Conservation (phyloP, 495 filamentous ascomycete genomes). For the Tuber borchii region DNA sequence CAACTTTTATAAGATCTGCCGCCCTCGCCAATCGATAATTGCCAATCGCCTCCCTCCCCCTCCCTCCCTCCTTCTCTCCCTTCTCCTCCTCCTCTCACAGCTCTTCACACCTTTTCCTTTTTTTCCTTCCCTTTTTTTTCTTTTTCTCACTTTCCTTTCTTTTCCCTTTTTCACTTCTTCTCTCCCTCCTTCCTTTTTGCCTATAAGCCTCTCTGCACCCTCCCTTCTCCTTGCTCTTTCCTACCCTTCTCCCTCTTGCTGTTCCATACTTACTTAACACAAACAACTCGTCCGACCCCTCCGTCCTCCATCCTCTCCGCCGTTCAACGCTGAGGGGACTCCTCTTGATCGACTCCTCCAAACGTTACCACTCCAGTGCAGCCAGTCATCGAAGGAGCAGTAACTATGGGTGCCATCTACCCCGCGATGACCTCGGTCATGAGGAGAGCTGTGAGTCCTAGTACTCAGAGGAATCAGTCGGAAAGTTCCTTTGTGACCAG, state of each 20-base stretch:
- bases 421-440: neutral
- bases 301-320: neutral
- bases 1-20: neutral
- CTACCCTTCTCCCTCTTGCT: neutral
- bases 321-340: neutral
- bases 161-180: neutral
- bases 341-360: neutral
- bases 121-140: neutral
- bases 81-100: neutral
- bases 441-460: neutral
- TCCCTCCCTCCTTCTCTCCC: neutral
- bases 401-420: neutral
- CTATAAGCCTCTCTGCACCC: slow-evolving; percentile 3
- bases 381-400: neutral
- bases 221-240: neutral
- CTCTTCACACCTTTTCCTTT: neutral
- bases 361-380: neutral
- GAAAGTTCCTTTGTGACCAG: slow-evolving; percentile 31
- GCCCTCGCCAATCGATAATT: neutral
- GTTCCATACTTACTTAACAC: neutral
- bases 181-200: neutral
- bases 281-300: neutral
- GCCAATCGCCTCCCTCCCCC: neutral
- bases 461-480: slow-evolving; percentile 6
- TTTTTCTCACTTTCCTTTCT: neutral